These are phyloP conservation scores for Gyromitra esculenta DNA, from an alignment of 2,329 filamentous ascomycete species.

Conservation along the genomic window DNA sequence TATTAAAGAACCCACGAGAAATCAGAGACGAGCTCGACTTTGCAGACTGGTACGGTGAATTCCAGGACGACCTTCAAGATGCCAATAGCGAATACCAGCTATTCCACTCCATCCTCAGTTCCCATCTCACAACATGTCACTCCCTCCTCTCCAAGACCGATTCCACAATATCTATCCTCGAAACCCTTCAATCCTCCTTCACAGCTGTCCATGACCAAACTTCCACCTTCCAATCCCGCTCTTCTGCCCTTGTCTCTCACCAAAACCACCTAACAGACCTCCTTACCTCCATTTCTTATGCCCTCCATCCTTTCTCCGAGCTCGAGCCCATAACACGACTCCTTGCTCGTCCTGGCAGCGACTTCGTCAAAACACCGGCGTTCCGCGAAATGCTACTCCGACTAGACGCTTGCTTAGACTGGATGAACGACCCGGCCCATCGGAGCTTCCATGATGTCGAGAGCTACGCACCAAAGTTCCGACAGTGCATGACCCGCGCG, in stretches of 20 bases:
- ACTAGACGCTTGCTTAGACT: conserved; percentile 84
- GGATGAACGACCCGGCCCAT: conserved; percentile 54
- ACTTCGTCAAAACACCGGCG: conserved; percentile 83
- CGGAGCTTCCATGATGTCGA: conserved; percentile 56
- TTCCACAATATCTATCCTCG: conserved; percentile 77
- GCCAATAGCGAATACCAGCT: conserved; percentile 88
- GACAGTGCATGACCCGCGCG: conserved; percentile 65
- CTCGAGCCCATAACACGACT: conserved; percentile 88
- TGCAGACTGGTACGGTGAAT: conserved; percentile 67
- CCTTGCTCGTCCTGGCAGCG: conserved; percentile 89
- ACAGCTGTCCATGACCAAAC: conserved; percentile 88
- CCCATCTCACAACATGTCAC: conserved; percentile 71
- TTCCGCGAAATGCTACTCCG: conserved; percentile 89
- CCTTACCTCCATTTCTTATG: conserved; percentile 84
- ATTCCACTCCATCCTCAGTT: conserved; percentile 75
- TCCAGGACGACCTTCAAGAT: conserved; percentile 76
- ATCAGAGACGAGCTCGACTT: conserved; percentile 70
- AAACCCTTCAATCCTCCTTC: conserved; percentile 84
- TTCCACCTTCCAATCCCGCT: conserved; percentile 90
- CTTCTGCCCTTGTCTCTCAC: conserved; percentile 84
- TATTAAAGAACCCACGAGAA: conserved; percentile 61
- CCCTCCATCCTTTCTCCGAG: conserved; percentile 94
- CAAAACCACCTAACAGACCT: conserved; percentile 81
- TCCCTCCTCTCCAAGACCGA: conserved; percentile 80
- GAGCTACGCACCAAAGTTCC: conserved; percentile 63